Evolutionary conservation across 2,329 filamentous ascomycete species (phyloP).

Genomic region (Colletotrichum australisinense): DNA sequence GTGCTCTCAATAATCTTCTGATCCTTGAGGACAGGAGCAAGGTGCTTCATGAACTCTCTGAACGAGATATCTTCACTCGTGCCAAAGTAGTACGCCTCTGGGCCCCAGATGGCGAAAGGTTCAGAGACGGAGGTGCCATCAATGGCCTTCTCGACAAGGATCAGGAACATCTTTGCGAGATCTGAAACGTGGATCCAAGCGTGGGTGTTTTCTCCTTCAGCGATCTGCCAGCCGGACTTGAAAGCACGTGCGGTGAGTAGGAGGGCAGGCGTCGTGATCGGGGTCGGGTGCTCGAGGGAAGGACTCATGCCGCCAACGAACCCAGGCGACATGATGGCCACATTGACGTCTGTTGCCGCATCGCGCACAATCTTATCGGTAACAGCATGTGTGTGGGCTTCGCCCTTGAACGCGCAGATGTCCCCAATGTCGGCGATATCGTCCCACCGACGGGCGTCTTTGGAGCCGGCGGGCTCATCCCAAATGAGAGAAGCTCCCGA

Average conservation of each 20-base stretch:
- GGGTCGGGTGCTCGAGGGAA: slow-evolving; percentile 35
- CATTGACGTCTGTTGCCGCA: slow-evolving; percentile 6
- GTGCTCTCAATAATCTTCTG: not conserved
- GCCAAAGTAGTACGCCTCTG: not conserved
- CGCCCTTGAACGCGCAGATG: slow-evolving; percentile 20
- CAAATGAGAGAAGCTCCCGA: slow-evolving; percentile 16
- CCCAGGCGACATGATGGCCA: slow-evolving; percentile 31
- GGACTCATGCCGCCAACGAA: slow-evolving; percentile 38
- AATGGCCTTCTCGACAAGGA: slow-evolving; percentile 21
- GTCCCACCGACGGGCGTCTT: slow-evolving; percentile 24
- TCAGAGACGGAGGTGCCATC: slow-evolving; percentile 6
- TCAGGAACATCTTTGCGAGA: slow-evolving; percentile 11
- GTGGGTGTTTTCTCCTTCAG: slow-evolving; percentile 20
- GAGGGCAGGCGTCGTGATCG: slow-evolving; percentile 35
- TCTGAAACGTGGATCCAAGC: slow-evolving; percentile 25
- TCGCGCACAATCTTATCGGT: not conserved
- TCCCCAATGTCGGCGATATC: slow-evolving; percentile 15
- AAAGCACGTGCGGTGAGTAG: slow-evolving; percentile 23
- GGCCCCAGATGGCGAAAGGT: slow-evolving; percentile 5
- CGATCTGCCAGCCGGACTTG: slow-evolving; percentile 27
- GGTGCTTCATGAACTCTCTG: not conserved
- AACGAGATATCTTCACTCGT: not conserved
- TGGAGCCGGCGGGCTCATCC: slow-evolving; percentile 26
- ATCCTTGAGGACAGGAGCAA: not conserved
- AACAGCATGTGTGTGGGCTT: not conserved